Conservation (phyloP, 192 early-diverging fungal genomes). For the Jimgerdemannia flammicorona region DNA sequence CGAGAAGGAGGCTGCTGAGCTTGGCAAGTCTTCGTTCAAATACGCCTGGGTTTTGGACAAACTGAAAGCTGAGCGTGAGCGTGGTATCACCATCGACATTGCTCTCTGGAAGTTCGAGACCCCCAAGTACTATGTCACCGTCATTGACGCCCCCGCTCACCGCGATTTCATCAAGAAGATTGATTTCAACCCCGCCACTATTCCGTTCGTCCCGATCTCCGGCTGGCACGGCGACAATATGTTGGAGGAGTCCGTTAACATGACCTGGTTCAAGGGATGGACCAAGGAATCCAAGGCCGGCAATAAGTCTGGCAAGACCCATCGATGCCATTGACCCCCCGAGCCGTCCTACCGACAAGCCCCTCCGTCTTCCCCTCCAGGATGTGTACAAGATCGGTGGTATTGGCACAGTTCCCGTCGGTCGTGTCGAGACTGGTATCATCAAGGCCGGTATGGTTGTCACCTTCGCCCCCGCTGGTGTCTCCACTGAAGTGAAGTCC, state of each 20-base stretch:
- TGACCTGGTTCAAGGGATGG: constrained; percentile 99
- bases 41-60: constrained; percentile 99
- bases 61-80: constrained; percentile 99
- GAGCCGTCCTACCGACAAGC: constrained; percentile 84
- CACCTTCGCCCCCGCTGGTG: constrained; percentile 83
- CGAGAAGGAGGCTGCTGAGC: constrained; percentile 97
- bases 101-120: constrained; percentile 98
- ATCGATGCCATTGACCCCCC: constrained; percentile 96
- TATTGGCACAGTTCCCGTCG: constrained; percentile 96
- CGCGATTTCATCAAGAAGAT: constrained; percentile 99
- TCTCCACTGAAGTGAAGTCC: constrained; percentile 94
- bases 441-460: constrained; percentile 92
- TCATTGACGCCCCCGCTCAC: constrained; percentile 99
- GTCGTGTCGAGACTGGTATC: constrained; percentile 95
- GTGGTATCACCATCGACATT: constrained; percentile 99
- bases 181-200: constrained; percentile 89
- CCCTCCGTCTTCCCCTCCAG: constrained; percentile 95
- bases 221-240: constrained; percentile 99
- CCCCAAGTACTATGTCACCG: constrained; percentile 94
- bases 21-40: constrained; percentile 99
- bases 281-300: constrained; percentile 84
- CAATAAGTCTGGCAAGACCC: constrained; percentile 69
- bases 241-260: constrained; percentile 89
- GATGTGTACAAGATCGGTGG: constrained; percentile 99
- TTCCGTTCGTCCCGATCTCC: constrained; percentile 97